Conservation (phyloP, 1,284 basidiomycete species). For the Marasmius sp. region DNA sequence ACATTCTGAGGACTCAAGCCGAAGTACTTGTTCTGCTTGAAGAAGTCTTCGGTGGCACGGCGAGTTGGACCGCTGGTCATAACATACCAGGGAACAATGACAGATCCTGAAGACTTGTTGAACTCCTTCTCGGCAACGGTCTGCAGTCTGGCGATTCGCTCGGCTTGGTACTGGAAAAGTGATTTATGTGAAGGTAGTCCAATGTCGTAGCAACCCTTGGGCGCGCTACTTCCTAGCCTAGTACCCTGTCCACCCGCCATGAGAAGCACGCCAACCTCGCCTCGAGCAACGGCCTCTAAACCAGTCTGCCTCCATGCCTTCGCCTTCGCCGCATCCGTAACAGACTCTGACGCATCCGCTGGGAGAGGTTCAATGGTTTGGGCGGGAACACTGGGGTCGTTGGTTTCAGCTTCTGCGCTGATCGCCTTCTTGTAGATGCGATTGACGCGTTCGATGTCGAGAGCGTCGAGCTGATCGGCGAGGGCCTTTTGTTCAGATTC, state of each 20-base stretch:
- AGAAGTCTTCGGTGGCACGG: constrained; percentile 84
- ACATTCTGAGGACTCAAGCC: constrained; percentile 83
- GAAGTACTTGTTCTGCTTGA: constrained; percentile 79
- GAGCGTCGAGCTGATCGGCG: constrained; percentile 71
- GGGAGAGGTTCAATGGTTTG: constrained; percentile 79
- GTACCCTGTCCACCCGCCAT: constrained; percentile 99
- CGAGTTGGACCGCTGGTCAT: constrained; percentile 99
- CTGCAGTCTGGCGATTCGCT: constrained; percentile 87
- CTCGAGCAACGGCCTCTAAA: constrained; percentile 76
- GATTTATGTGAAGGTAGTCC: constrained; percentile 90
- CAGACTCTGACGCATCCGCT: constrained; percentile 66
- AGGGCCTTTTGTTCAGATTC: constrained; percentile 66
- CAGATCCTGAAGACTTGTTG: constrained; percentile 54
- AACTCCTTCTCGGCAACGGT: constrained; percentile 64
- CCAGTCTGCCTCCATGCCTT: constrained; percentile 75
- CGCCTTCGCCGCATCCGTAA: constrained; percentile 56
- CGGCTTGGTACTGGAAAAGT: constrained; percentile 96
- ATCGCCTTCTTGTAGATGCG: constrained; percentile 82
- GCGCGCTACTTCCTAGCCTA: constrained; percentile 86
- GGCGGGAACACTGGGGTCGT: constrained; percentile 41
- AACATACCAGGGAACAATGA: constrained; percentile 92
- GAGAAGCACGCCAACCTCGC: constrained; percentile 89
- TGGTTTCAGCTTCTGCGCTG: constrained; percentile 57
- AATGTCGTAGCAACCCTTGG: constrained; percentile 99
- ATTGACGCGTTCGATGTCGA: constrained; percentile 93